phyloP scores from a whole-genome alignment of 306 rosid species.

The Fragaria iinumae region DNA sequence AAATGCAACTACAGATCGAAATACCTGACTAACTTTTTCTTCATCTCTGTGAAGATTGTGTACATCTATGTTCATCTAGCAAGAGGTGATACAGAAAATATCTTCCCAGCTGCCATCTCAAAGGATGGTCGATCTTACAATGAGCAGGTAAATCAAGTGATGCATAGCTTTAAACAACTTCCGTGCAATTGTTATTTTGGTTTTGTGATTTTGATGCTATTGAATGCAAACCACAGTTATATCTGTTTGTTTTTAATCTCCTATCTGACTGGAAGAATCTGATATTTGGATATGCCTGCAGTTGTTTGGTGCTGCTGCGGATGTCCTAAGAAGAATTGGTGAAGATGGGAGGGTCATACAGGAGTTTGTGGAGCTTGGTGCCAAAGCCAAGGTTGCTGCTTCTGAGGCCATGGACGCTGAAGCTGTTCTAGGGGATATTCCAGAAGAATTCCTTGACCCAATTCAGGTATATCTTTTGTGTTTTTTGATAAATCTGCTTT shows the following conservation, averaged over 20 bases:
- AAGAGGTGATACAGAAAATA: slow-evolving; percentile 67
- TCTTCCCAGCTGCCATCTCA: slow-evolving; percentile 92
- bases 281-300: slow-evolving; percentile 35
- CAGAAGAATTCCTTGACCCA: slow-evolving; percentile 99
- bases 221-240: neutral
- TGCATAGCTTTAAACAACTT: slow-evolving; percentile 13
- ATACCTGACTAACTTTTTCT: neutral
- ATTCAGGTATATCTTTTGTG: slow-evolving; percentile 63
- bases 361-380: slow-evolving; percentile 78
- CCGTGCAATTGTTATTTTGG: neutral
- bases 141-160: slow-evolving; percentile 60
- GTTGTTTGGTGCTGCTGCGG: slow-evolving; percentile 93
- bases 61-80: slow-evolving; percentile 87
- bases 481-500: neutral
- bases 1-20: neutral
- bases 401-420: slow-evolving; percentile 92
- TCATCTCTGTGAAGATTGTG: slow-evolving; percentile 59
- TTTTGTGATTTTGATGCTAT: neutral
- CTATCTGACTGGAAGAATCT: slow-evolving; percentile 23
- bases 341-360: slow-evolving; percentile 84
- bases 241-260: slow-evolving; percentile 7
- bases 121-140: slow-evolving; percentile 98
- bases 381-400: slow-evolving; percentile 88
- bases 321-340: slow-evolving; percentile 73
- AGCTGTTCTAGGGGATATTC: slow-evolving; percentile 94